Base-by-base conservation (phyloP, 2,329 filamentous ascomycete species). In the Blastomyces percursus region DNA sequence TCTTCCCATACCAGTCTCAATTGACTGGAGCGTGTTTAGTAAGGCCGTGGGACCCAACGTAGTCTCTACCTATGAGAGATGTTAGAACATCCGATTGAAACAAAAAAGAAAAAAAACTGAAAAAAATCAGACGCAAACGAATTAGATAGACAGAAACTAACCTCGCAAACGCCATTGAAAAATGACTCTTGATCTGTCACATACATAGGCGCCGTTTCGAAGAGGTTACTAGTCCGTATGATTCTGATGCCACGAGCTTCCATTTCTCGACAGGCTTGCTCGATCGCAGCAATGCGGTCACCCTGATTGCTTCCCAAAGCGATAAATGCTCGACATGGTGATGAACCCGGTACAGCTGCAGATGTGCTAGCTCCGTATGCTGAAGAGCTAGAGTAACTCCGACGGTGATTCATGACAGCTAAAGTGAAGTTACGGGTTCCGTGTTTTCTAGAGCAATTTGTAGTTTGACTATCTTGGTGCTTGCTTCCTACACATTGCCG, bases 151-250 rank as follows among this genome's bases (percentile, higher is more conserved):
- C 14, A 21, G 44, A 48, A 79, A 79, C 85, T 73, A 74, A 95
- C 91, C 85, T 96, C 90, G 74, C 91, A 96, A 63, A 87, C 92
- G 24, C 91, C 94, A 72, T 99, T 99, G 57, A 96, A 79, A 72
- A 99, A 99, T 38, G 84, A 84, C 66, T 86, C 86, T 74, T 99
- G 94, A 66, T 96, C 88, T 66, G 89, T 79, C 66, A 96, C 89
- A 75, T 99, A 99, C 94, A 99, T 99, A 27, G 94, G 91, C 69
- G 90, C 86, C 3, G 93, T 99, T 78, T 97, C 91, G 83, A 94
- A 99, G 2, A 99, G 80, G 65, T 86, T 88, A 74, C 93, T 97
- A 0, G 93, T 96, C 69, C 87, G 82, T 70, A 85, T 82, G 48
- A 99, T 83, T 61, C 77, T 84, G 71, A 97, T 90, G 42, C 85